Percentiles rank a stretch among this genome's conserved stretches.
Conservation (phyloP, 148 eudicot genomes). For the Cornus suecica region DNA sequence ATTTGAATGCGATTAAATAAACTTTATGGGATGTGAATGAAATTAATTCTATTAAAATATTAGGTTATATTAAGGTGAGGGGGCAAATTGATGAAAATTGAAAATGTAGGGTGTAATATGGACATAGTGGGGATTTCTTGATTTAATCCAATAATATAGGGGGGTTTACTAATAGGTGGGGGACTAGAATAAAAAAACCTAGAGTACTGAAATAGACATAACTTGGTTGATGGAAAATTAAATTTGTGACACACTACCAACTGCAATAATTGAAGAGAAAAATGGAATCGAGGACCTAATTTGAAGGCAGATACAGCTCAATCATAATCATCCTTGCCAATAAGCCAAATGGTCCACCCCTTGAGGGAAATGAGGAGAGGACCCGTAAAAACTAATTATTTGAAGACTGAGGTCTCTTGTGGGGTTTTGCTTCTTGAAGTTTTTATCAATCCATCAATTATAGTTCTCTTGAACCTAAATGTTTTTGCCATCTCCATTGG, state of each 20-base stretch:
- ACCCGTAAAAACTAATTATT: not conserved
- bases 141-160: too few species aligned
- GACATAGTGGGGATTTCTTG: too few species aligned
- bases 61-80: too few species aligned
- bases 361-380: too few species aligned
- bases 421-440: not conserved
- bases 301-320: not conserved
- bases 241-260: not conserved
- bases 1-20: too few species aligned
- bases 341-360: not conserved
- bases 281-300: not conserved
- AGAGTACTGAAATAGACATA: not conserved
- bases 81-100: too few species aligned
- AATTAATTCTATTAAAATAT: too few species aligned
- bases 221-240: not conserved
- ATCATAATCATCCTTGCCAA: not conserved
- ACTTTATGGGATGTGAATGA: too few species aligned
- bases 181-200: not conserved
- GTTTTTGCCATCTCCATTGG: too few species aligned
- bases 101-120: too few species aligned
- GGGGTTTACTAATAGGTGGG: too few species aligned
- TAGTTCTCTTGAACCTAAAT: not conserved
- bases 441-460: not conserved
- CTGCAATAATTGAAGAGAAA: not conserved
- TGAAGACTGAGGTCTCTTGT: not conserved